Evolutionary conservation across 1,284 basidiomycete species (phyloP).

Genomic region (Cryptococcus sp.): DNA sequence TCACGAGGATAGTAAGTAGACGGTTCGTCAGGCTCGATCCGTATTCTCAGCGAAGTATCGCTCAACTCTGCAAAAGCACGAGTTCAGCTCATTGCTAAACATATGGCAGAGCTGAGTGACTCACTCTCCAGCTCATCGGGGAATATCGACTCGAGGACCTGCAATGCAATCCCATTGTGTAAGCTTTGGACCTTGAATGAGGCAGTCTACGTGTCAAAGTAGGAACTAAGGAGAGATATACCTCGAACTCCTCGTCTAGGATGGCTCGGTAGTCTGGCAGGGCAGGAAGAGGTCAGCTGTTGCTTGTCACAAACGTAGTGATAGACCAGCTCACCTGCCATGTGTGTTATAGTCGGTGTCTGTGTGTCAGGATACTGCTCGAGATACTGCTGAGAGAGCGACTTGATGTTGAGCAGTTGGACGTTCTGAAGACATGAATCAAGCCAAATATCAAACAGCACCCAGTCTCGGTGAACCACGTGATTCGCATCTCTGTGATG

Average conservation of each 20-base stretch:
- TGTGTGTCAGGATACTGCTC: too few relatives aligned
- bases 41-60: conserved; percentile 77
- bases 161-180: conserved; percentile 13
- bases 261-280: conserved; percentile 54
- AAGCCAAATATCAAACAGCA: not conserved
- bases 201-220: not conserved
- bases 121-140: conserved; percentile 87
- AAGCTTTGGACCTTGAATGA: too few relatives aligned
- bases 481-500: not conserved
- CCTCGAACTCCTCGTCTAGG: conserved; percentile 82
- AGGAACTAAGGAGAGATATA: conserved; percentile 46
- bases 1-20: conserved; percentile 37
- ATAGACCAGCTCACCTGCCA: conserved; percentile 10
- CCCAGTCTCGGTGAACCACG: not conserved
- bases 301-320: not conserved
- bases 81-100: conserved; percentile 58
- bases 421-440: not conserved
- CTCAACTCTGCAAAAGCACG: conserved; percentile 68
- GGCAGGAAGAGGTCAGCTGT: not conserved
- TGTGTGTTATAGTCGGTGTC: not conserved
- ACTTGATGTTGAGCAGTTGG: not conserved
- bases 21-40: conserved; percentile 82
- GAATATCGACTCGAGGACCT: conserved; percentile 96
- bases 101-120: conserved; percentile 53
- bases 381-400: not conserved